Evolutionary conservation across 495 filamentous ascomycete species (phyloP).

Genomic region (Aspergillus steynii): DNA sequence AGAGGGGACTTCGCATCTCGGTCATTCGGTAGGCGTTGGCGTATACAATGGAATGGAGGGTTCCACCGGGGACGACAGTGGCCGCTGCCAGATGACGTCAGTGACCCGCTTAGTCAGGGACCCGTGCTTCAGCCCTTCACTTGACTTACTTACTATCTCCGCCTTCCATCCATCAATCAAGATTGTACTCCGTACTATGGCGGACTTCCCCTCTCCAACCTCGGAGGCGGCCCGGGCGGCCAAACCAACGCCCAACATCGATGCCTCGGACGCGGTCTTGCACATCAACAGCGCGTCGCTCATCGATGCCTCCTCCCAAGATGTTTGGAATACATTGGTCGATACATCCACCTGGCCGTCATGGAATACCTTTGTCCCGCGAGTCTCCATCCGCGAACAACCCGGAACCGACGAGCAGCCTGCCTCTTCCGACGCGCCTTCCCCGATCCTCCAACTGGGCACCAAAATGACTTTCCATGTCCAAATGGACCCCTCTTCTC

Average conservation of each 20-base stretch:
- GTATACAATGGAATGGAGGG: too few relatives aligned
- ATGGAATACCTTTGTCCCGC: slow-evolving; percentile 48
- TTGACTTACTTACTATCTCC: too few relatives aligned
- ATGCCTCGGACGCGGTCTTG: slow-evolving; percentile 28
- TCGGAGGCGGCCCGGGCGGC: slow-evolving; percentile 25
- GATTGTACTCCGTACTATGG: neutral
- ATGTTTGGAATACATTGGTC: slow-evolving; percentile 38
- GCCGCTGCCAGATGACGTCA: too few relatives aligned
- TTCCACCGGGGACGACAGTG: too few relatives aligned
- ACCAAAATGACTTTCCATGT: slow-evolving; percentile 45
- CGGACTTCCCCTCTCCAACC: slow-evolving; percentile 14
- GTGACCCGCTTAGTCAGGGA: too few relatives aligned
- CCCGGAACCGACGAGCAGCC: slow-evolving; percentile 14
- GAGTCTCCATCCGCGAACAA: slow-evolving; percentile 42
- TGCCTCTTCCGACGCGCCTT: slow-evolving; percentile 15
- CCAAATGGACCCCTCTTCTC: slow-evolving; percentile 39
- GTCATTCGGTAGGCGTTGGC: too few relatives aligned
- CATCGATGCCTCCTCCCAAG: slow-evolving; percentile 33
- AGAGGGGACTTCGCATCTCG: too few relatives aligned
- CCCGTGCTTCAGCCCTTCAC: neutral
- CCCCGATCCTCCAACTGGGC: slow-evolving; percentile 33
- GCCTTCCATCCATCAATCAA: neutral
- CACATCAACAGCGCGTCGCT: slow-evolving; percentile 35
- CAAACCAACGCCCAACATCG: slow-evolving; percentile 35
- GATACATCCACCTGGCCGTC: slow-evolving; percentile 44